Evolutionary conservation across 169 alveolate species (phyloP), one percentile per base, ranked within the genome.

Genomic region (Cryptosporidium bovis): DNA sequence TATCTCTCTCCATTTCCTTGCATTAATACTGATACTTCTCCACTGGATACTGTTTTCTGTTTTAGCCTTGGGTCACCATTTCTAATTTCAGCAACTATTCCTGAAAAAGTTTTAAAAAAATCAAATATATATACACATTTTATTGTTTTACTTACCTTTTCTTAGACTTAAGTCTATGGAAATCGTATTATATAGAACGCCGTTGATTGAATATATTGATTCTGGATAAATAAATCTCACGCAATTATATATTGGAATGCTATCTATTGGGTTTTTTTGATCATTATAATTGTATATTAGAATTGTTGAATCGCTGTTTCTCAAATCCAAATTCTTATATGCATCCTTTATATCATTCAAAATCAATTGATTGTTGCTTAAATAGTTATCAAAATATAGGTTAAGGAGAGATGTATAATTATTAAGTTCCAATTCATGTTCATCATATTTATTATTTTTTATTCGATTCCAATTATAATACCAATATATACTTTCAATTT

Each of bases 391-490:
- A 56, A 77, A 77, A 27, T 77, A 77, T 20, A 77, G 29, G 8
- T 51, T 34, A 12, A 69, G 44, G 10, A 69, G 56, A 31, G 83
- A 56, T 8, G 10, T 40, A 8, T 40, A 40, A 40, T 40, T 40
- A 40, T 40, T 40, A 3, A 51, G 5, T 6, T 34, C 51, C 5
- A 55, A 69, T 69, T 24, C 67, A 34, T 51, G 67, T 51, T 69
- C 83, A 64, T 51, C 29, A 8, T 48, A 44, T 33, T 3, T 33
- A 1, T 55, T 66, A 18, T 69, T 69, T 34, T 69, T 29, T 51
- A 55, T 56, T 53, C 18, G n/a, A 69, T 69, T 69, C 83, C 83
- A 69, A 69, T 69, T 69, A 53, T 69, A 69, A 56, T 69, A 69
- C 56, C 55, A 69, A 20, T 69, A 27, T n/a, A 31, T n/a, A 51